A percentile compares a stretch with the other conserved stretches of the same genome.
Evolutionary conservation across 495 filamentous ascomycete genomes (phyloP).

Genomic region (Tetracladium marchalianum): DNA sequence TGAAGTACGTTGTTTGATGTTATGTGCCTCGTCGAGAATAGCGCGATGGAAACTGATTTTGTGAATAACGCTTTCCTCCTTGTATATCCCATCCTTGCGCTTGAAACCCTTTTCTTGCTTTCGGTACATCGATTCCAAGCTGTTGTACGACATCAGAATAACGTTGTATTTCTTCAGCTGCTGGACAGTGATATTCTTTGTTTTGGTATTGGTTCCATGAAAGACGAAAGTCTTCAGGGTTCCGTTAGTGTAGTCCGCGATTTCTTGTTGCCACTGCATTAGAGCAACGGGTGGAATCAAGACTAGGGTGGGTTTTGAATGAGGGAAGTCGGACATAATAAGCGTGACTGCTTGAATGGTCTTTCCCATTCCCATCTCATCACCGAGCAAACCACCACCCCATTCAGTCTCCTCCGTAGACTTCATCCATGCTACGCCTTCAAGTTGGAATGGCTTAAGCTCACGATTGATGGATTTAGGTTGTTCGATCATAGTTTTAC

Average conservation of each 20-base stretch:
- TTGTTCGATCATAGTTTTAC: constrained; percentile 58
- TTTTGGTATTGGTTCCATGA: constrained; percentile 75
- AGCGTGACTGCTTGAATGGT: constrained; percentile 95
- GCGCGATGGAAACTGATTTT: constrained; percentile 79
- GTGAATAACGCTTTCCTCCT: constrained; percentile 82
- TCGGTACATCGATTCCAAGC: constrained; percentile 80
- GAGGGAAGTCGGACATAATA: constrained; percentile 94
- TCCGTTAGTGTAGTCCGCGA: constrained; percentile 80
- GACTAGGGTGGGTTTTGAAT: constrained; percentile 71
- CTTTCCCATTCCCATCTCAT: constrained; percentile 98
- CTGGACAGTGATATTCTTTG: constrained; percentile 60
- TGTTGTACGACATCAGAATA: constrained; percentile 94
- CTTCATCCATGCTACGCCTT: constrained; percentile 90
- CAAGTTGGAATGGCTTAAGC: constrained; percentile 85
- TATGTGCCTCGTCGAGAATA: constrained; percentile 93
- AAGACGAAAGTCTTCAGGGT: constrained; percentile 81
- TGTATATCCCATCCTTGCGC: constrained; percentile 62
- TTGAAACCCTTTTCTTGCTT: constrained; percentile 88
- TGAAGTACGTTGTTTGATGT: constrained; percentile 84
- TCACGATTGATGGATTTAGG: constrained; percentile 68
- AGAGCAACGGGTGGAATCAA: constrained; percentile 90
- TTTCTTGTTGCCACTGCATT: constrained; percentile 96
- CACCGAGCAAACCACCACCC: constrained; percentile 81
- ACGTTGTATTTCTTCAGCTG: constrained; percentile 79
- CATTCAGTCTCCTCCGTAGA: constrained; percentile 77